Evolutionary conservation across 2,329 filamentous ascomycete species (phyloP).

Genomic region (Davidsoniella virescens): DNA sequence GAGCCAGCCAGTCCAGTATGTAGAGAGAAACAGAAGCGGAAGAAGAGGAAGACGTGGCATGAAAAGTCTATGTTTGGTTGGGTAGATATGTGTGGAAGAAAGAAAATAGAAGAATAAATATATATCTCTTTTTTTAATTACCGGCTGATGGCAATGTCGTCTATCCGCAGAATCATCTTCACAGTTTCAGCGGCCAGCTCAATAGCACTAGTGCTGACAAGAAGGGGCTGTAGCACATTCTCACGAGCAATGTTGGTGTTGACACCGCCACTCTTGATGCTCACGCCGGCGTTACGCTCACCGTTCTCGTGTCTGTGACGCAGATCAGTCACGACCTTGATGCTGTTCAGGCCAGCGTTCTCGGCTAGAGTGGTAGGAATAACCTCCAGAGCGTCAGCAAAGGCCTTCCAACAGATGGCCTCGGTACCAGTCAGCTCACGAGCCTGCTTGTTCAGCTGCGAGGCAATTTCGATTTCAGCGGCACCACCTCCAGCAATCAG

Average conservation of each 20-base stretch:
- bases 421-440: slow-evolving; percentile 80
- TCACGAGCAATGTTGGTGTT: slow-evolving; percentile 94
- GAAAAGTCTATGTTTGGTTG: not conserved
- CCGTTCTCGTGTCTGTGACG: slow-evolving; percentile 88
- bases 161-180: slow-evolving; percentile 70
- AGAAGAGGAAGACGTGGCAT: not conserved
- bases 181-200: slow-evolving; percentile 96
- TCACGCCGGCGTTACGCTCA: slow-evolving; percentile 90
- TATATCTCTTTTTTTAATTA: slow-evolving; percentile 20
- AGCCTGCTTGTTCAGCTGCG: slow-evolving; percentile 66
- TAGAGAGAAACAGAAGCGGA: not conserved
- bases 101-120: not conserved
- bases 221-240: slow-evolving; percentile 86
- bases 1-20: too few relatives aligned
- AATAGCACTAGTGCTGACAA: slow-evolving; percentile 94
- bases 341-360: slow-evolving; percentile 93
- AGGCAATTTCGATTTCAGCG: slow-evolving; percentile 89
- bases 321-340: slow-evolving; percentile 95
- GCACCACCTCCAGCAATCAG: slow-evolving; percentile 93
- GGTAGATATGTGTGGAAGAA: not conserved
- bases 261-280: slow-evolving; percentile 93
- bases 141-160: slow-evolving; percentile 48
- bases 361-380: slow-evolving; percentile 93
- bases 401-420: slow-evolving; percentile 97
- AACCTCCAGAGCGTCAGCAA: slow-evolving; percentile 93